Evolutionary conservation across 352 stramenopile species (phyloP), one percentile per base, ranked within the genome.

Genomic region (Pythium pyrilobum): DNA sequence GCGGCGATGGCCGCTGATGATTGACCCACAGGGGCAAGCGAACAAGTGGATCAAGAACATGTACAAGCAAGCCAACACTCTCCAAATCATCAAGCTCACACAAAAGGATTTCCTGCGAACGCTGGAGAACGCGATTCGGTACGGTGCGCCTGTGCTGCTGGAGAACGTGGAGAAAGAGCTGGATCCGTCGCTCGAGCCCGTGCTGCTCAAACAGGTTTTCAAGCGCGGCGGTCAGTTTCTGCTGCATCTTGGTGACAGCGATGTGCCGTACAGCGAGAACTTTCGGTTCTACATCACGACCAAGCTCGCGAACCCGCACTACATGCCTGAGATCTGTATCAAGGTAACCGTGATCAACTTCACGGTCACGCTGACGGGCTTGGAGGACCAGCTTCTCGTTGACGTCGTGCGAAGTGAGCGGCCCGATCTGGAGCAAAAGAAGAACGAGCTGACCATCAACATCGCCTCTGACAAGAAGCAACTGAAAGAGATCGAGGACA

Each of bases 291-390:
- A 95, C 59, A 96, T 98, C 48, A 97, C 92, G 27, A 98, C 92
- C 23, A 97, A 97, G 59, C 77, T 98, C 4, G 80, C 85, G 0
- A 98, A 98, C 52, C 92, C 92, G 29, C 86, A 98, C 48, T 98
- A 98, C 69, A 94, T 97, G 81, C 91, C 92, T 16, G 92, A 98
- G 52, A 87, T 97, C 49, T 97, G 91, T 57, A 96, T 97, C 64
- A 97, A 98, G 67, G 90, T 97, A 20, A 98, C 91, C 2, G 72
- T 97, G 27, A 94, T 98, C 58, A 98, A 98, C 67, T 98, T 98
- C 39, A 97, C 92, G 1, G 91, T 98, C 21, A 98, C 92, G 9
- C 71, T 96, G 38, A 88, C 78, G 7, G 92, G 92, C 1, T 66
- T 98, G 0, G 91, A 98, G 41, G 92, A 98, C 47, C 92, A 98